Evolutionary conservation across 106 monocot genomes (phyloP).

Genomic region (Dioscorea alata): DNA sequence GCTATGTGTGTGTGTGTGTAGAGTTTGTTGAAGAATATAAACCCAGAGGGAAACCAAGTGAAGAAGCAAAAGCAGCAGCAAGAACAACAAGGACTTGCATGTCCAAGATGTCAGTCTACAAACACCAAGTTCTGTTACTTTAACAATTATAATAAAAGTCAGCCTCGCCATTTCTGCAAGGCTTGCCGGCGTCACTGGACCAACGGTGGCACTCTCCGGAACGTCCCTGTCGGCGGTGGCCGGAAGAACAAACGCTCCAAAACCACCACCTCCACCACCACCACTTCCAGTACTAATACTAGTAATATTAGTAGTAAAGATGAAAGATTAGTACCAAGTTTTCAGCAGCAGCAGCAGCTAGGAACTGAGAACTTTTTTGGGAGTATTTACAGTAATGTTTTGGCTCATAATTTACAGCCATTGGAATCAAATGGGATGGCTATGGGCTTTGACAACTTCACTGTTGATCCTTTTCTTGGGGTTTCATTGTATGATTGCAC

Average conservation of each 20-base stretch:
- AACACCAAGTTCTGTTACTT: conserved; percentile 1
- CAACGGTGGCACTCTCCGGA: background rate
- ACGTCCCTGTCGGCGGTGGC: background rate
- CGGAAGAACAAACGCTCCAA: background rate
- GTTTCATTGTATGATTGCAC: too few relatives aligned
- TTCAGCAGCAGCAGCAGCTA: too few relatives aligned
- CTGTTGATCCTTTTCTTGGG: too few relatives aligned
- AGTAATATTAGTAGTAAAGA: background rate
- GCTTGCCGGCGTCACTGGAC: background rate
- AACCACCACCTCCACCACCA: background rate
- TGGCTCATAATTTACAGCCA: too few relatives aligned
- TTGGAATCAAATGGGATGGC: too few relatives aligned
- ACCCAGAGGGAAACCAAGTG: background rate
- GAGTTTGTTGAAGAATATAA: background rate
- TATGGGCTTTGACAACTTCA: too few relatives aligned
- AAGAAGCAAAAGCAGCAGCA: background rate
- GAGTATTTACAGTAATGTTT: too few relatives aligned
- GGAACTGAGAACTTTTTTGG: too few relatives aligned
- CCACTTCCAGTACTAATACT: background rate
- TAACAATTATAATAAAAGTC: background rate
- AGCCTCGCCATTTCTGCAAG: background rate
- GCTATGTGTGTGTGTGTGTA: background rate
- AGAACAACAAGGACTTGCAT: background rate
- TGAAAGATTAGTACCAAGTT: too few relatives aligned
- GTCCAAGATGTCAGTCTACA: background rate